Percentiles rank a stretch among this genome's conserved stretches.
Conservation (phyloP, 331 rosid genomes). For the Erythrophleum ivorense region DNA sequence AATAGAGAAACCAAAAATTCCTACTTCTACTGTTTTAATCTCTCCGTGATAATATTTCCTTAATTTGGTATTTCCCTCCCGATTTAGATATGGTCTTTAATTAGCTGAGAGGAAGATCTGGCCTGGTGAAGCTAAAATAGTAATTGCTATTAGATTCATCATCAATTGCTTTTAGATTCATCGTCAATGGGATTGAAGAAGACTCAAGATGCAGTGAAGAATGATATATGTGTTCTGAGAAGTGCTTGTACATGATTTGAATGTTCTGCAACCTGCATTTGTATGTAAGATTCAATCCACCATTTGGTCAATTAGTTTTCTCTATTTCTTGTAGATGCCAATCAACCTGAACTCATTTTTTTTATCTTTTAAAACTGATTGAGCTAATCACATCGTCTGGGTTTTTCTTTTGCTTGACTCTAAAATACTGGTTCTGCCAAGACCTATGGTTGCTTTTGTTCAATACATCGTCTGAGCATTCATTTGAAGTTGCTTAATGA, state of each 20-base stretch:
- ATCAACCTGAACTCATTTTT: no score
- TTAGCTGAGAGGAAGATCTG: constrained; percentile 30
- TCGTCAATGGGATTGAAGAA: constrained; percentile 53
- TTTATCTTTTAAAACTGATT: no score
- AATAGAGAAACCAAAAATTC: neutral
- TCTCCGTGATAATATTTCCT: neutral
- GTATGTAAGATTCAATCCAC: neutral
- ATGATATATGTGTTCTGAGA: constrained; percentile 14
- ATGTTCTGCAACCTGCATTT: constrained; percentile 18
- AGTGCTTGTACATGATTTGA: neutral
- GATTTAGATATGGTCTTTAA: neutral
- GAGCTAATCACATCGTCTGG: no score
- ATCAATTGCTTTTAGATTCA: neutral
- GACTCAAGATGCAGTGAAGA: neutral
- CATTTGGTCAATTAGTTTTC: neutral
- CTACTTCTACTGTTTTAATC: neutral
- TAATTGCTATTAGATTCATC: constrained; percentile 10
- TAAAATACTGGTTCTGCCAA: no score
- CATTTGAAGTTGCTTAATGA: no score
- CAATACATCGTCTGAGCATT: no score
- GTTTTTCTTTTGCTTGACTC: no score
- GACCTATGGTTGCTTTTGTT: no score
- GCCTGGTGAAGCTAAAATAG: constrained; percentile 30
- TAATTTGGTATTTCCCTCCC: neutral
- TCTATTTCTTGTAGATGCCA: no score